Base-by-base conservation (phyloP, 2,329 filamentous ascomycete species). In the Lasiodiplodia sp. region DNA sequence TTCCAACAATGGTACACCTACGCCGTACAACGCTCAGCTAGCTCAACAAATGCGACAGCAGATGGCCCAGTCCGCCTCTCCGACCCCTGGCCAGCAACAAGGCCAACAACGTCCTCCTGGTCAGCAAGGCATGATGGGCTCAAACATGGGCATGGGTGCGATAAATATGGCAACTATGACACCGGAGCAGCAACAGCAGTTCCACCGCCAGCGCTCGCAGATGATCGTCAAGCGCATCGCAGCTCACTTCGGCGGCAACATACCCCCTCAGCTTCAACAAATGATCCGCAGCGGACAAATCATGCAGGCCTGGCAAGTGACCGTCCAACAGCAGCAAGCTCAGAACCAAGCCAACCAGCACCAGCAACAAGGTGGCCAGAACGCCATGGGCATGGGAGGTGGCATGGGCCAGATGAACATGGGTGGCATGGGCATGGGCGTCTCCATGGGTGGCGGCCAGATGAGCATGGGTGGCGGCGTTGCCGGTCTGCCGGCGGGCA, bases 231-330 rank as follows among this genome's bases (percentile, higher is more conserved):
- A 72, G 55, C 55, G 63, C 47, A 70, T 74, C 31, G 67, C 71
- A 34, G 56, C 67, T 40, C 70, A 70, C 7, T 70, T 68, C 16
- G 70, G 53, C 70, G 71, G 47, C 71, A 69, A 38, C 38, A 62
- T 74, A 44, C 71, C 73, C n/a, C 62, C 67, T 25, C 75, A 77
- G 56, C 73, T 78, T 52, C 38, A 78, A 37, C 74, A 77, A 11
- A 71, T 81, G 67, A 71, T 76, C 53, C 75, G 65, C 40, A 38
- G 18, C 12, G 53, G 56, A 3, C 44, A 62, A 21, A 10, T 68
- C 23, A 52, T 53, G 44, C 56, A 62, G 18, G 66, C 57, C 34
- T 68, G 56, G 56, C 49, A 56, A 18, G 25, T 68, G 12, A 47
- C 53, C 34, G 12, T 53, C 38, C 60, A 67, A 28, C 71, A 71